A percentile compares a stretch with the other conserved stretches of the same genome.
phyloP scores from a whole-genome alignment of 441 rosid genomes.

The Croton setiger region DNA sequence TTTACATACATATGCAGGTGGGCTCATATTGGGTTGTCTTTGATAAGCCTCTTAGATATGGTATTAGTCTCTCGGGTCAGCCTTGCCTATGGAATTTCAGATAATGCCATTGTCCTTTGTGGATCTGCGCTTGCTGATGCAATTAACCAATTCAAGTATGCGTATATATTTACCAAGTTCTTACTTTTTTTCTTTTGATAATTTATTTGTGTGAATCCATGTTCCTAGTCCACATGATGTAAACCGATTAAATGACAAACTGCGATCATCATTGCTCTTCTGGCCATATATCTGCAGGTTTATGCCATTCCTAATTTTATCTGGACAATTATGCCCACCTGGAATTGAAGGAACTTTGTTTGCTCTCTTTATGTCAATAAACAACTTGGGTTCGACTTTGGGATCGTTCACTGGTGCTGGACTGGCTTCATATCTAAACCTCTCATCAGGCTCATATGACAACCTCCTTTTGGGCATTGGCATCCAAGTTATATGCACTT shows the following conservation, averaged over 20 bases:
- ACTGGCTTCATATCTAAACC: conserved; percentile 68
- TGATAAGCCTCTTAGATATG: conserved; percentile 62
- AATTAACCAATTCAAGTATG: conserved; percentile 87
- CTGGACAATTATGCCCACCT: conserved; percentile 92
- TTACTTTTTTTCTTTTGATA: conserved; percentile 2
- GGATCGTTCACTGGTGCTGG: conserved; percentile 88
- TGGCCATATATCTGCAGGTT: conserved; percentile 21
- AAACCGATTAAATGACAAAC: background rate
- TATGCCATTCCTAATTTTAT: conserved; percentile 89
- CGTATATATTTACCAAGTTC: background rate
- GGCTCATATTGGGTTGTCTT: conserved; percentile 70
- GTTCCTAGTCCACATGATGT: background rate
- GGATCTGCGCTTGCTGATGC: conserved; percentile 94
- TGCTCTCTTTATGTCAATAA: conserved; percentile 94
- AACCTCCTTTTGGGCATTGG: conserved; percentile 60
- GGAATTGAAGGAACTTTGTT: conserved; percentile 95
- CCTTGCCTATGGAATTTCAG: conserved; percentile 62
- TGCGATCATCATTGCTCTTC: background rate
- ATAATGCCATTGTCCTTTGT: conserved; percentile 72
- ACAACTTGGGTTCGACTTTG: conserved; percentile 76
- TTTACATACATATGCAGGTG: conserved; percentile 48
- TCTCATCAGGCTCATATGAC: conserved; percentile 83
- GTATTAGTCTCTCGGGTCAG: conserved; percentile 60
- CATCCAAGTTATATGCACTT: conserved; percentile 73
- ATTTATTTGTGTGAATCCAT: background rate